Percentiles rank a stretch among this genome's conserved stretches.
These are phyloP conservation scores for Teratosphaeria epicoccoides DNA, from an alignment of 2,329 filamentous ascomycete species.

Conservation along the genomic window DNA sequence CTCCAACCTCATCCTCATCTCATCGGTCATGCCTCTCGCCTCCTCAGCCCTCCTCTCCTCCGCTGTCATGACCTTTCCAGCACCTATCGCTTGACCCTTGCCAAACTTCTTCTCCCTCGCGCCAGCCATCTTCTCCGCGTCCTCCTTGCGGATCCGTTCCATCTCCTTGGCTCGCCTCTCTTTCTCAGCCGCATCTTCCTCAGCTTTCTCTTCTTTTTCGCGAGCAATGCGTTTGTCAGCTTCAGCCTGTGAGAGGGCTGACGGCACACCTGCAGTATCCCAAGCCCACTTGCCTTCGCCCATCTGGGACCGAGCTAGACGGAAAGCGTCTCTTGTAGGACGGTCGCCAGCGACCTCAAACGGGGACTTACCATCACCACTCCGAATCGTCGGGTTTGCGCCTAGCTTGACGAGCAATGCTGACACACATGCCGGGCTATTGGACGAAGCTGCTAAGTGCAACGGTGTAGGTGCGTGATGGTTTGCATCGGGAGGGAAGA, in stretches of 20 bases:
- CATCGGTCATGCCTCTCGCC: constrained; percentile 69
- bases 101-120: constrained; percentile 42
- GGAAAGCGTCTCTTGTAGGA: constrained; percentile 79
- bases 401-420: constrained; percentile 65
- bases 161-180: constrained; percentile 64
- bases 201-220: constrained; percentile 59
- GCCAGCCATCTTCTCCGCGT: constrained; percentile 43
- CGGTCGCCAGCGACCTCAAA: constrained; percentile 85
- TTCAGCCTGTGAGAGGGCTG: constrained; percentile 59
- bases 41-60: constrained; percentile 78
- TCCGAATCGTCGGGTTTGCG: constrained; percentile 62
- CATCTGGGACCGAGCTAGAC: constrained; percentile 71
- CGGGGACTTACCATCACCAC: constrained; percentile 62
- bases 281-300: constrained; percentile 71
- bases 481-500: constrained; percentile 60
- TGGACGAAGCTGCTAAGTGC: constrained; percentile 74
- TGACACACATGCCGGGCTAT: constrained; percentile 63
- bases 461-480: constrained; percentile 74
- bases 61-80: constrained; percentile 54
- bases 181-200: constrained; percentile 49
- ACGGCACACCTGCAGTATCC: constrained; percentile 63
- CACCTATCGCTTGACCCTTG: constrained; percentile 37
- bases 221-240: constrained; percentile 57
- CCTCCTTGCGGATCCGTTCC: constrained; percentile 58
- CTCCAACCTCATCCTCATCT: constrained; percentile 76